Percentiles rank a stretch among this genome's conserved stretches.
These are phyloP conservation scores for Akanthomyces lecanii DNA, from an alignment of 2,329 filamentous ascomycete genomes.

Conservation along the genomic window DNA sequence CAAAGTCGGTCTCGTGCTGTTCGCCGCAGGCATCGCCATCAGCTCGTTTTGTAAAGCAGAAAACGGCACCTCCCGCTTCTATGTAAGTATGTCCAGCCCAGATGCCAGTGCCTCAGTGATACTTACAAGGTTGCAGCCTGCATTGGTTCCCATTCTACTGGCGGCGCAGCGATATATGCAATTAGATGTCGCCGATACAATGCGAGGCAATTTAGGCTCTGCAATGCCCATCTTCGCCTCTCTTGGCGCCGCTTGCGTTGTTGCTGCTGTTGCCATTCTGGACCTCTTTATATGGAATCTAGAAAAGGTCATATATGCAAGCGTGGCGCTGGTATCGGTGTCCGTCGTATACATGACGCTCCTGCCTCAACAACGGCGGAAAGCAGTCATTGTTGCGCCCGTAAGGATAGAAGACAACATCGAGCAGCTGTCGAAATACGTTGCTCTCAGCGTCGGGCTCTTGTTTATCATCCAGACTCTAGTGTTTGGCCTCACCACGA, in stretches of 20 bases:
- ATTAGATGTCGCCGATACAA: background rate
- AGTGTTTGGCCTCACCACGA: slow-evolving; percentile 21
- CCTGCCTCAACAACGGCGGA: background rate
- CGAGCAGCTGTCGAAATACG: slow-evolving; percentile 24
- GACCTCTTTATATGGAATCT: slow-evolving; percentile 29
- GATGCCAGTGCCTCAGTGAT: background rate
- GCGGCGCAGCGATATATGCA: slow-evolving; percentile 8
- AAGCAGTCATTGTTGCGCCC: background rate
- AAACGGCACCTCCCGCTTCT: slow-evolving; percentile 14
- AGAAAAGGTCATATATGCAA: slow-evolving; percentile 22
- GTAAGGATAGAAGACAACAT: slow-evolving; percentile 26
- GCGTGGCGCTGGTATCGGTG: slow-evolving; percentile 27
- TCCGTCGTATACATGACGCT: slow-evolving; percentile 29
- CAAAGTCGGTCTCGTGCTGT: background rate
- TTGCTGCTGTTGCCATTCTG: slow-evolving; percentile 14
- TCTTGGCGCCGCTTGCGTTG: background rate
- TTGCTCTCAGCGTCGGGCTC: slow-evolving; percentile 23
- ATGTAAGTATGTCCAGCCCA: slow-evolving; percentile 11
- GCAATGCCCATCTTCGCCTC: slow-evolving; percentile 7
- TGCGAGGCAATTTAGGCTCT: background rate
- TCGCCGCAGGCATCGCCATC: slow-evolving; percentile 6
- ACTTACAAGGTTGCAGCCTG: slow-evolving; percentile 20
- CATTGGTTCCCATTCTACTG: slow-evolving; percentile 24
- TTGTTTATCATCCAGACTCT: slow-evolving; percentile 20
- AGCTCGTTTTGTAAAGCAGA: slow-evolving; percentile 22